phyloP scores from a whole-genome alignment of 2,329 filamentous ascomycete species.

The Cryphonectria carpinicola region DNA sequence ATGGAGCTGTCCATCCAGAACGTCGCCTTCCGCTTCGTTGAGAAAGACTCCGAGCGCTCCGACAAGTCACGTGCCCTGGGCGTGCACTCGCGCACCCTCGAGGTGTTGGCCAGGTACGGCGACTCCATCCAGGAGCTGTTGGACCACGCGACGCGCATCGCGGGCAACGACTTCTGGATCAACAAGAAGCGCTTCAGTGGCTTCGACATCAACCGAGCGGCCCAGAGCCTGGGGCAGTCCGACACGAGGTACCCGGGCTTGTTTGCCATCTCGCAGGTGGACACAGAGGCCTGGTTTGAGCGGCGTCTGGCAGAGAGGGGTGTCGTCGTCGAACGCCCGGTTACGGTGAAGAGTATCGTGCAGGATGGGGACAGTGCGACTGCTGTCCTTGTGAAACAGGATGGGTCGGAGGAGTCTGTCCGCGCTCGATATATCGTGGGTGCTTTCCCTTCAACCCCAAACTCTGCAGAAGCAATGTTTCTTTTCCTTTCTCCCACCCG shows the following conservation, averaged over 20 bases:
- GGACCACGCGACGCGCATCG: slow-evolving; percentile 41
- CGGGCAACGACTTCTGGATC: slow-evolving; percentile 44
- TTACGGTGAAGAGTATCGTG: slow-evolving; percentile 36
- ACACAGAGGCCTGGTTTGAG: slow-evolving; percentile 41
- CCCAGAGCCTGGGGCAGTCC: slow-evolving; percentile 9
- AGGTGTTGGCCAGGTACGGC: slow-evolving; percentile 52
- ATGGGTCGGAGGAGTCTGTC: slow-evolving; percentile 34
- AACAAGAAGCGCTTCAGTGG: slow-evolving; percentile 34
- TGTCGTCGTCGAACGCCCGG: slow-evolving; percentile 36
- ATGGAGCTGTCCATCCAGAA: slow-evolving; percentile 42
- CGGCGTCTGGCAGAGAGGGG: slow-evolving; percentile 36
- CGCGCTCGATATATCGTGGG: slow-evolving; percentile 42
- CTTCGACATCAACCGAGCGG: slow-evolving; percentile 1
- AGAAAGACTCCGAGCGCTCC: slow-evolving; percentile 39
- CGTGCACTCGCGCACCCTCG: slow-evolving; percentile 53
- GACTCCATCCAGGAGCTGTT: slow-evolving; percentile 43
- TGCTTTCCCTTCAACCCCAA: neutral
- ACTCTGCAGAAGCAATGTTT: neutral
- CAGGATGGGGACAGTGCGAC: slow-evolving; percentile 38
- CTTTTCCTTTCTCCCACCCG: too few species aligned
- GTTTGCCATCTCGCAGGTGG: slow-evolving; percentile 40
- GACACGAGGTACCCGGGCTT: slow-evolving; percentile 40
- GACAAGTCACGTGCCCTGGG: slow-evolving; percentile 48
- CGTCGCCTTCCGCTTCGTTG: slow-evolving; percentile 44
- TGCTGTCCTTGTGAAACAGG: slow-evolving; percentile 32